phyloP scores from a whole-genome alignment of 164 flowering plant species.

The Liriodendron chinense region DNA sequence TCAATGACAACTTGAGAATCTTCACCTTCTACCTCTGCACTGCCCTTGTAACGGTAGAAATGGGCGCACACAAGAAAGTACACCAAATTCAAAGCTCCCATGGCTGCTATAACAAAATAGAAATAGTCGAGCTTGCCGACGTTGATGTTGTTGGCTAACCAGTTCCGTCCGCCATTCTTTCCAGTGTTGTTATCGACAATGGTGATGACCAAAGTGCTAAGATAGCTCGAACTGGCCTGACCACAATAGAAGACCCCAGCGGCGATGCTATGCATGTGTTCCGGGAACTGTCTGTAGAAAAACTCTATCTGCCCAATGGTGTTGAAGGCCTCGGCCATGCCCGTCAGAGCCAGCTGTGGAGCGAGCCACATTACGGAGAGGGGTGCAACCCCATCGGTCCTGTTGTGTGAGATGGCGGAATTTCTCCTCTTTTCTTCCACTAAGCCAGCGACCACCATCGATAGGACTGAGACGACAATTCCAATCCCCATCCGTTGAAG shows the following conservation, averaged over 20 bases:
- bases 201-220: slow-evolving; percentile 41
- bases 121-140: slow-evolving; percentile 35
- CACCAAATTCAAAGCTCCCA: slow-evolving; percentile 25
- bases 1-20: background rate
- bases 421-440: slow-evolving; percentile 30
- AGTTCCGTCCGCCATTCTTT: background rate
- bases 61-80: slow-evolving; percentile 29
- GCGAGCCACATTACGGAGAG: slow-evolving; percentile 64
- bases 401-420: slow-evolving; percentile 3
- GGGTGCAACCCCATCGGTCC: slow-evolving; percentile 22
- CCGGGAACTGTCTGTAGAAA: slow-evolving; percentile 68
- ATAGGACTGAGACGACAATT: slow-evolving; percentile 23
- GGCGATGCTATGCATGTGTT: slow-evolving; percentile 58
- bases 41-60: slow-evolving; percentile 26
- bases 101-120: slow-evolving; percentile 27
- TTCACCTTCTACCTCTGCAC: background rate
- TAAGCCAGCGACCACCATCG: slow-evolving; percentile 37
- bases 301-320: slow-evolving; percentile 66
- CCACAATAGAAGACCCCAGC: slow-evolving; percentile 47
- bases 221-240: slow-evolving; percentile 46
- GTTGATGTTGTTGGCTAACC: background rate
- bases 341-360: slow-evolving; percentile 64
- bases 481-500: slow-evolving; percentile 76
- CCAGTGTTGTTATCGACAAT: slow-evolving; percentile 46
- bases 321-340: slow-evolving; percentile 47